A percentile compares a stretch with the other conserved stretches of the same genome.
Evolutionary conservation across 441 rosid species (phyloP).

Genomic region (Populus hybrid): DNA sequence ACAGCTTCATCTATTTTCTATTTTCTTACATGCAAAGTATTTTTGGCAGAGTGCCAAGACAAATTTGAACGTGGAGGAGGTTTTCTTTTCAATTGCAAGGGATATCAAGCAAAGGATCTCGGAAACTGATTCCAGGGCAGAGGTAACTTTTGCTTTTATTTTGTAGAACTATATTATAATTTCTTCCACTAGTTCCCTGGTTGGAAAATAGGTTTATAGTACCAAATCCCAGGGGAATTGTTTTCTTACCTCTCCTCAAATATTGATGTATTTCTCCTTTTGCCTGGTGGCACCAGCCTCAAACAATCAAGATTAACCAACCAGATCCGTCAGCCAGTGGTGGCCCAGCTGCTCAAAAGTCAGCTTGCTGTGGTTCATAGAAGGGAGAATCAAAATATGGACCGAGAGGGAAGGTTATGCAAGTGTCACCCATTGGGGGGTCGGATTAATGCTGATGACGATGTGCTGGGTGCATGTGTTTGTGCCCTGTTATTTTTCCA

Average conservation of each 20-base stretch:
- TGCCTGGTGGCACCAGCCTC: conserved; percentile 50
- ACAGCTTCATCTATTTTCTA: not conserved
- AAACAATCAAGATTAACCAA: conserved; percentile 84
- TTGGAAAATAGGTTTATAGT: not conserved
- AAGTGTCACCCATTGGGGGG: not conserved
- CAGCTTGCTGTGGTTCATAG: conserved; percentile 68
- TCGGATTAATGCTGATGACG: conserved; percentile 15
- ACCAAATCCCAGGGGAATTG: not conserved
- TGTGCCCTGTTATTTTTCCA: conserved; percentile 15
- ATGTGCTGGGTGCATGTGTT: conserved; percentile 16
- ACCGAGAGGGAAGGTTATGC: conserved; percentile 8
- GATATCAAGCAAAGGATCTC: conserved; percentile 87
- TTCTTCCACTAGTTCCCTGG: not conserved
- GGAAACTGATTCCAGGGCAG: conserved; percentile 59
- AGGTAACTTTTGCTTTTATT: conserved; percentile 34
- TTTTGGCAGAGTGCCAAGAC: conserved; percentile 77
- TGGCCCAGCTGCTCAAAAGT: conserved; percentile 58
- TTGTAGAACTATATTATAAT: not conserved
- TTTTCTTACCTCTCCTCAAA: not conserved
- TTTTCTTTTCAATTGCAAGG: conserved; percentile 82
- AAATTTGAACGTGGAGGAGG: conserved; percentile 82
- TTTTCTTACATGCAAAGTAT: conserved; percentile 14
- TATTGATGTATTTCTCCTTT: not conserved
- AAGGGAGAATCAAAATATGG: not conserved
- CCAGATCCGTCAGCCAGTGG: conserved; percentile 58